These are phyloP conservation scores for Kuraishia floccosa DNA, from an alignment of 805 yeast genomes.

Conservation along the genomic window DNA sequence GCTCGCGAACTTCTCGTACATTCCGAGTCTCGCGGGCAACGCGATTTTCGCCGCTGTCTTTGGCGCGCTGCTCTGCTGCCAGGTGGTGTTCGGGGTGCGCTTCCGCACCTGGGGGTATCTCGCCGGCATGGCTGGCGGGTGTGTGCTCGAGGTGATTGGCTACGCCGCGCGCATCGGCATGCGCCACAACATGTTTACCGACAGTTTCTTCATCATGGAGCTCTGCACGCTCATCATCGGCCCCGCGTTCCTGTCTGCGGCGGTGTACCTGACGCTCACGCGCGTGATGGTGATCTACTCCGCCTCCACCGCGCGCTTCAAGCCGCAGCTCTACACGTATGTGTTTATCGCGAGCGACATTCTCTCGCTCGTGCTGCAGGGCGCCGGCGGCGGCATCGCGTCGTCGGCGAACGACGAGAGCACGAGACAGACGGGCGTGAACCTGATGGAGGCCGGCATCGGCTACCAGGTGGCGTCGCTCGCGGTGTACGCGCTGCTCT, in stretches of 20 bases:
- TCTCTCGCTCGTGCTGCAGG: constrained; percentile 55
- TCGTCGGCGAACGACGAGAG: constrained; percentile 26
- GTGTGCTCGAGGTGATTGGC: constrained; percentile 54
- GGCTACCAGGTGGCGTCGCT: constrained; percentile 68
- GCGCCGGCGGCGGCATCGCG: constrained; percentile 67
- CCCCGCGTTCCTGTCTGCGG: constrained; percentile 81
- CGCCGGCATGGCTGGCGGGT: constrained; percentile 42
- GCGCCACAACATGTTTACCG: constrained; percentile 16
- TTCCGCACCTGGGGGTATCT: constrained; percentile 59
- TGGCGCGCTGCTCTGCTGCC: constrained; percentile 31
- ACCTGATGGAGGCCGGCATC: constrained; percentile 69
- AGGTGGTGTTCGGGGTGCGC: constrained; percentile 28
- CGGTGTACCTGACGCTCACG: constrained; percentile 62
- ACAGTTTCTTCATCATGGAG: constrained; percentile 50
- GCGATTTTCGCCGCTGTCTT: constrained; percentile 42
- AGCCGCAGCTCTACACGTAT: constrained; percentile 51
- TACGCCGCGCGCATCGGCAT: constrained; percentile 49
- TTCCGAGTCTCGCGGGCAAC: constrained; percentile 57
- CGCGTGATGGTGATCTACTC: constrained; percentile 57
- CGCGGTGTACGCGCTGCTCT: constrained; percentile 27
- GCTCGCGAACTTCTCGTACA: no score
- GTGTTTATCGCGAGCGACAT: constrained; percentile 60
- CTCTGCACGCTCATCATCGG: constrained; percentile 63
- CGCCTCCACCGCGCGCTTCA: constrained; percentile 31
- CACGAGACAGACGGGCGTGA: constrained; percentile 36